Conservation (phyloP, 2,329 filamentous ascomycete species). For the Grosmannia serpens region DNA sequence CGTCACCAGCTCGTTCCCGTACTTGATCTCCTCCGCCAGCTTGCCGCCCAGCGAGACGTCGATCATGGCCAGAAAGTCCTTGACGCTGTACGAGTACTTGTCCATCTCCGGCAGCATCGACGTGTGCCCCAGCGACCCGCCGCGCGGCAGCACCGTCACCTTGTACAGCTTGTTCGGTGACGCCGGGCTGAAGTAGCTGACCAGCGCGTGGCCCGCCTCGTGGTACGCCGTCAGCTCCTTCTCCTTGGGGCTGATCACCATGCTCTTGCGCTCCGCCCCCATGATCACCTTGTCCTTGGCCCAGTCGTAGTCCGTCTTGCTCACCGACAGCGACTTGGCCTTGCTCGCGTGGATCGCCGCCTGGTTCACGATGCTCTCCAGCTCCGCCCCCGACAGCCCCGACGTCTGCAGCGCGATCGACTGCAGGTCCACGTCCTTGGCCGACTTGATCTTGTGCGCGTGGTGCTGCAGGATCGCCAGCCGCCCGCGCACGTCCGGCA, state of each 20-base stretch:
- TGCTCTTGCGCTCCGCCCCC: conserved; percentile 83
- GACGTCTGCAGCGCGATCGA: conserved; percentile 78
- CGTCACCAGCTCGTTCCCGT: conserved; percentile 82
- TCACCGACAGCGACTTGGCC: conserved; percentile 63
- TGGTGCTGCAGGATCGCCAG: conserved; percentile 91
- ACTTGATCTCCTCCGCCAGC: conserved; percentile 76
- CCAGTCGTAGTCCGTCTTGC: conserved; percentile 81
- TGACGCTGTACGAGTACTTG: conserved; percentile 78
- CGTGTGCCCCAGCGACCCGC: conserved; percentile 75
- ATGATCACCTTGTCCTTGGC: conserved; percentile 97
- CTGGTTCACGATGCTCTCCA: conserved; percentile 95
- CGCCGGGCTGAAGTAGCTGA: conserved; percentile 68
- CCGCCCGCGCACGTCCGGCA: conserved; percentile 88
- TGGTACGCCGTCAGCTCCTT: conserved; percentile 96
- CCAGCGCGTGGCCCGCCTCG: conserved; percentile 89
- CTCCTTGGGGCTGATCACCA: conserved; percentile 85
- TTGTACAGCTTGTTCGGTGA: conserved; percentile 78
- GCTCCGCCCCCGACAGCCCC: conserved; percentile 86
- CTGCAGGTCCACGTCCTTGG: conserved; percentile 69
- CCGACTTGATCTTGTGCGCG: conserved; percentile 77
- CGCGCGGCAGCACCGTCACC: conserved; percentile 90
- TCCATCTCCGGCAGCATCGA: conserved; percentile 84
- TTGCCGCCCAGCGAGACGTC: conserved; percentile 71
- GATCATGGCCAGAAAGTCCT: conserved; percentile 58
- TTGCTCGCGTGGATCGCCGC: conserved; percentile 92